Conservation (phyloP, 345 rosid genomes). For the Reutealis trisperma region DNA sequence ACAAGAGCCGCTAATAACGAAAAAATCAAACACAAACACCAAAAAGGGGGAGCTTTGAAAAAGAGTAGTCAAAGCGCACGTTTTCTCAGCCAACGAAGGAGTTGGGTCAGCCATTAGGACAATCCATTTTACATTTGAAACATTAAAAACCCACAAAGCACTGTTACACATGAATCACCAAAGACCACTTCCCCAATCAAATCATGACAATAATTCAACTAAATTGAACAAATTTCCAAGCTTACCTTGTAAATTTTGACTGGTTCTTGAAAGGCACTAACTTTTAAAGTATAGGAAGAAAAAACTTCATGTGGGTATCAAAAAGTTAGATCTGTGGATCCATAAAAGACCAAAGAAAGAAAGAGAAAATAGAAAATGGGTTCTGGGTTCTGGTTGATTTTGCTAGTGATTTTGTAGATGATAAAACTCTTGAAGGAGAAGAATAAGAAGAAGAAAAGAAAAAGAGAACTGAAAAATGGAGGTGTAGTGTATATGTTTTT, state of each 20-base stretch:
- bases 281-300: slow-evolving; percentile 23
- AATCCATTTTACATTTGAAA: slow-evolving; percentile 15
- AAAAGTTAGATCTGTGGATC: slow-evolving; percentile 61
- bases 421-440: slow-evolving; percentile 21
- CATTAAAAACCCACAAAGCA: not conserved
- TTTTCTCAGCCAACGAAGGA: slow-evolving; percentile 6
- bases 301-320: slow-evolving; percentile 30
- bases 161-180: slow-evolving; percentile 6
- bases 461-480: slow-evolving; percentile 3
- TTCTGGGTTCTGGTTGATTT: not conserved
- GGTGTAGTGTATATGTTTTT: not conserved
- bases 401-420: slow-evolving; percentile 1
- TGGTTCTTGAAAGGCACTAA: slow-evolving; percentile 9
- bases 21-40: slow-evolving; percentile 23
- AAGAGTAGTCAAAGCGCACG: slow-evolving; percentile 34
- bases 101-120: slow-evolving; percentile 13
- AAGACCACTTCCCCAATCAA: not conserved
- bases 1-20: slow-evolving; percentile 18
- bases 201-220: slow-evolving; percentile 22
- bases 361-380: slow-evolving; percentile 7
- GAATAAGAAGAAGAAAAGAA: not conserved
- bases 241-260: slow-evolving; percentile 40
- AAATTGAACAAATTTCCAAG: slow-evolving; percentile 3
- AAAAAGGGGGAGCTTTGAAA: slow-evolving; percentile 12
- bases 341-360: slow-evolving; percentile 20